A percentile compares a stretch with the other conserved stretches of the same genome.
phyloP scores from a whole-genome alignment of 2,329 filamentous ascomycete genomes.

The Trichoderma guizhouense region DNA sequence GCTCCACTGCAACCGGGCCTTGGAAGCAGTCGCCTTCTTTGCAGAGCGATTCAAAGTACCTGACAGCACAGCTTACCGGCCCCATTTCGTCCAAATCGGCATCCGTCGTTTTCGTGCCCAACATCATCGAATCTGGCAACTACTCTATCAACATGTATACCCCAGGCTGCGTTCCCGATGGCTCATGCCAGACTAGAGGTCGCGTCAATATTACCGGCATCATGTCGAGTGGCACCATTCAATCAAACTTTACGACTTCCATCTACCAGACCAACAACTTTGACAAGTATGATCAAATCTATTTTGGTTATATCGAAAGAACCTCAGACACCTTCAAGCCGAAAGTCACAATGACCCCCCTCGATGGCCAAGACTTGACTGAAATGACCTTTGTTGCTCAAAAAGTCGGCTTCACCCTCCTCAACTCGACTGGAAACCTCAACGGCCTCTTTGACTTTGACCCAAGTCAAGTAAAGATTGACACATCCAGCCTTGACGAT shows the following conservation, averaged over 20 bases:
- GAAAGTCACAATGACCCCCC: constrained; percentile 71
- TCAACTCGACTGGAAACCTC: constrained; percentile 72
- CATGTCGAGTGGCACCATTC: constrained; percentile 52
- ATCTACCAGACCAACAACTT: constrained; percentile 91
- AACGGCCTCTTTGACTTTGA: constrained; percentile 92
- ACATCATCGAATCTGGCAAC: constrained; percentile 84
- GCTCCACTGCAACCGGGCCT: constrained; percentile 65
- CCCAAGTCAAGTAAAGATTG: constrained; percentile 51
- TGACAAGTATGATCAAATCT: constrained; percentile 95
- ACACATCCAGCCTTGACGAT: constrained; percentile 60
- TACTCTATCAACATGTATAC: constrained; percentile 92
- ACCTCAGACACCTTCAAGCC: constrained; percentile 71
- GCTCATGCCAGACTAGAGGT: constrained; percentile 71
- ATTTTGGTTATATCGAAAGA: constrained; percentile 78
- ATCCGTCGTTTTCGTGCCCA: constrained; percentile 74
- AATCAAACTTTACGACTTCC: constrained; percentile 53
- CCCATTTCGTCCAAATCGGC: constrained; percentile 56
- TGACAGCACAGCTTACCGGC: constrained; percentile 62
- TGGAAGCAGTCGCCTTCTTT: constrained; percentile 70
- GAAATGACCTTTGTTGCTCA: constrained; percentile 83
- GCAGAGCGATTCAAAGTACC: constrained; percentile 70
- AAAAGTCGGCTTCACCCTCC: constrained; percentile 72
- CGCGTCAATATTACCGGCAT: constrained; percentile 76
- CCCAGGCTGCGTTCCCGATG: constrained; percentile 80
- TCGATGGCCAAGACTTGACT: constrained; percentile 57